These are phyloP conservation scores for Pseudogymnoascus sp. DNA, from an alignment of 2,329 filamentous ascomycete species.

Conservation along the genomic window DNA sequence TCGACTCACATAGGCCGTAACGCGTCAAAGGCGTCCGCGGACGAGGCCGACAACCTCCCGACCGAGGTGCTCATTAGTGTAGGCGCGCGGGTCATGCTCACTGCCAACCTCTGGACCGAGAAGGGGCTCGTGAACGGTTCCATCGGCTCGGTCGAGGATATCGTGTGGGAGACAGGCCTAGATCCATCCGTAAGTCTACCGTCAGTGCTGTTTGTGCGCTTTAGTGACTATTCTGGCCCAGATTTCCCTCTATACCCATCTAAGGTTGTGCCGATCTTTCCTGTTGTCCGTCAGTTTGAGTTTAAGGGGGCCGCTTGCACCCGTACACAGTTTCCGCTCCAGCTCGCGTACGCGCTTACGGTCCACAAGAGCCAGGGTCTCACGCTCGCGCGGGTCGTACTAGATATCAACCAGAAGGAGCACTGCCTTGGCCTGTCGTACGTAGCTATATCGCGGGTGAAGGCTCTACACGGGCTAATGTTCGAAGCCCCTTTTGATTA, in stretches of 20 bases:
- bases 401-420: slow-evolving; percentile 17
- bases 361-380: slow-evolving; percentile 12
- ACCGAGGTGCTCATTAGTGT: slow-evolving; percentile 5
- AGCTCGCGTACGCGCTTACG: slow-evolving; percentile 9
- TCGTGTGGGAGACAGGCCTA: background rate
- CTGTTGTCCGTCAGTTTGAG: slow-evolving; percentile 7
- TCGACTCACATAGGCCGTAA: slow-evolving; percentile 7
- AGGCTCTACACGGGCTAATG: slow-evolving; percentile 1
- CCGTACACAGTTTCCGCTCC: slow-evolving; percentile 10
- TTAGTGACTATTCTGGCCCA: slow-evolving; percentile 10
- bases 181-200: slow-evolving; percentile 5
- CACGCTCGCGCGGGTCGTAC: slow-evolving; percentile 8
- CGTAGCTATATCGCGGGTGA: slow-evolving; percentile 11
- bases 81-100: slow-evolving; percentile 11
- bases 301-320: background rate
- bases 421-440: slow-evolving; percentile 9
- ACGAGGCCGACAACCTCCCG: slow-evolving; percentile 7
- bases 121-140: slow-evolving; percentile 9
- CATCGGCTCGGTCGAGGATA: slow-evolving; percentile 7
- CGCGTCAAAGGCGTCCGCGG: background rate
- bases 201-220: slow-evolving; percentile 6
- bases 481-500: slow-evolving; percentile 13
- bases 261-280: slow-evolving; percentile 3
- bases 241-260: background rate
- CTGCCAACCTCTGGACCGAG: slow-evolving; percentile 12